These are phyloP conservation scores for Cyberlindnera nakhonratchasimensis DNA, from an alignment of 805 yeast genomes.

Conservation along the genomic window DNA sequence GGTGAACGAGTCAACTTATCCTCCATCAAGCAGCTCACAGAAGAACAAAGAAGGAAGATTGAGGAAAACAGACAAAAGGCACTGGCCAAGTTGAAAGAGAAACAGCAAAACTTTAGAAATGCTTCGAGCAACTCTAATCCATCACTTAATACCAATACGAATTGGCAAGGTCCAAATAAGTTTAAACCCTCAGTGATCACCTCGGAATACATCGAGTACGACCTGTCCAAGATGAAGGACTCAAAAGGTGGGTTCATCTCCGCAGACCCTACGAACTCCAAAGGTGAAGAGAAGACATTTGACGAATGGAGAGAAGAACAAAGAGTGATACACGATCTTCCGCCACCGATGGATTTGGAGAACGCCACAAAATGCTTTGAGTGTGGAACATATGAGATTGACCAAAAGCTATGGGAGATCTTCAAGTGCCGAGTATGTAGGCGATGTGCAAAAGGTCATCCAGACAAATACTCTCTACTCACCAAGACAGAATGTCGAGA, in stretches of 20 bases:
- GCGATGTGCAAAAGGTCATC: conserved; percentile 63
- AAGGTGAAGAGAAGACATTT: conserved; percentile 41
- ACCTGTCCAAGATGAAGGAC: conserved; percentile 88
- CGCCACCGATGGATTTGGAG: conserved; percentile 70
- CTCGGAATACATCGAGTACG: conserved; percentile 76
- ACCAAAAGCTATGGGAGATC: conserved; percentile 62
- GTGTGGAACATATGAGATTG: conserved; percentile 79
- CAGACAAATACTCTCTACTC: conserved; percentile 84
- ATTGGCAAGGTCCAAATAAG: conserved; percentile 3
- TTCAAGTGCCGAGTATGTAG: conserved; percentile 78
- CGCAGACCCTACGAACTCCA: conserved; percentile 43
- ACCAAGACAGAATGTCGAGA: conserved; percentile 95
- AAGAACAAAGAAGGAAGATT: conserved; percentile 47
- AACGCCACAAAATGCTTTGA: conserved; percentile 81
- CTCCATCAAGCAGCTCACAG: conserved; percentile 34
- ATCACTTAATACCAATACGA: conserved; percentile 10
- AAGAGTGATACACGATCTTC: conserved; percentile 46
- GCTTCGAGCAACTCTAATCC: conserved; percentile 30
- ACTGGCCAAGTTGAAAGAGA: conserved; percentile 38
- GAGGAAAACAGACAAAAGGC: conserved; percentile 55
- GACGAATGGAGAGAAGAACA: conserved; percentile 50
- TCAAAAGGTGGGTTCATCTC: conserved; percentile 66
- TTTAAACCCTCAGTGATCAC: conserved; percentile 47
- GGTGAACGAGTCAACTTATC: conserved; percentile 16
- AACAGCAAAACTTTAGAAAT: conserved; percentile 36